A percentile compares a stretch with the other conserved stretches of the same genome.
phyloP scores from a whole-genome alignment of 2,329 filamentous ascomycete species.

The Verticillium dahliae region DNA sequence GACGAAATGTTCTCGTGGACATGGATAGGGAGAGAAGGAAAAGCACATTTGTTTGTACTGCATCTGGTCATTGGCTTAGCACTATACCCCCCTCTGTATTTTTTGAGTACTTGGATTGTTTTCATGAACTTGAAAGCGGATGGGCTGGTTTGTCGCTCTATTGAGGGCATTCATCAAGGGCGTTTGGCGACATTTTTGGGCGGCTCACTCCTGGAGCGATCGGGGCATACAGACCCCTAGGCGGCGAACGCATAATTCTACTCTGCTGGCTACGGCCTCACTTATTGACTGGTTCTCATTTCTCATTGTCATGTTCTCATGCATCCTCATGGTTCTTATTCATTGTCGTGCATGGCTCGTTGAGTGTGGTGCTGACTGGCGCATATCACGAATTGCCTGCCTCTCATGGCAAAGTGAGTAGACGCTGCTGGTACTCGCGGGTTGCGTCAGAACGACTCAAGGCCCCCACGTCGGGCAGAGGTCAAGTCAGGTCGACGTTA shows the following conservation, averaged over 20 bases:
- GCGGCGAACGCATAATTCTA: not conserved
- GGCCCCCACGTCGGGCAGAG: no score
- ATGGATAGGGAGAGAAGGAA: not conserved
- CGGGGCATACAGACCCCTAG: not conserved
- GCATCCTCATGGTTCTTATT: no score
- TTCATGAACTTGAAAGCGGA: not conserved
- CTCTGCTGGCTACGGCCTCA: not conserved
- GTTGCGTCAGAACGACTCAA: no score
- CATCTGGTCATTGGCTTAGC: not conserved
- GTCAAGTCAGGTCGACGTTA: no score
- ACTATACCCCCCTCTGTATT: conserved; percentile 8
- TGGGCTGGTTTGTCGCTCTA: not conserved
- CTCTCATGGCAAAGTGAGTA: no score
- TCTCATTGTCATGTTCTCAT: no score
- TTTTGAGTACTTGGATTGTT: not conserved
- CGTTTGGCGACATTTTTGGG: not conserved
- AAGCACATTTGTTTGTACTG: not conserved
- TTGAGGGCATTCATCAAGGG: not conserved
- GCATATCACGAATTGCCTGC: no score
- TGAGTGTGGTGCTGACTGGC: no score
- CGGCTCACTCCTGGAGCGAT: not conserved
- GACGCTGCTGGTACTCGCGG: no score
- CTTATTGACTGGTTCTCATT: not conserved
- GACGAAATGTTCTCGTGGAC: not conserved
- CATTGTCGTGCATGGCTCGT: no score